Evolutionary conservation across 805 yeast species (phyloP), one percentile per base, ranked within the genome.

Genomic region (Schwanniomyces pseudopolymorphus): DNA sequence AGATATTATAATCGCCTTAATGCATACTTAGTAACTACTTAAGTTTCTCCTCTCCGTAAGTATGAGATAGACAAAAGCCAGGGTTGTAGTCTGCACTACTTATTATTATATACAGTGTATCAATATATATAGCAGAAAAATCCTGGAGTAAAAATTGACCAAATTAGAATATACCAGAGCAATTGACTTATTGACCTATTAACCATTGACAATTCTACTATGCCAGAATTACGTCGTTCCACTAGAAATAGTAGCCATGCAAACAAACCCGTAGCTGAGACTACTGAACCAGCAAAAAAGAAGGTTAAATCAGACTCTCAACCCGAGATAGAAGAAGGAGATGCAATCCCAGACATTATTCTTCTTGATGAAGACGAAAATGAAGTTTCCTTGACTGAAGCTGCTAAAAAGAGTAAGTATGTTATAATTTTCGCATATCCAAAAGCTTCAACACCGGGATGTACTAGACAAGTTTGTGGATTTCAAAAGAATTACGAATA

Each of bases 391-490:
- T 61, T 73, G 46, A 44, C 40, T 17, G 64, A 64, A 27, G 66
- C 56, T 25, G 69, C 72, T 40, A 52, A 54, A 25, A 55, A 60
- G 21, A 51, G 65, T 25, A 70, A 67, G 54, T 70, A 61, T 44
- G 44, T 72, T 49, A 71, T 73, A 21, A 67, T 73, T 35, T 73
- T 73, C 49, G 87, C 96, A 16, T 92, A 91, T 61, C 98, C 98
- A 44, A 85, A 78, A 60, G 98, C 98, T 0, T 82, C 86, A 21
- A 92, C 98, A 0, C 96, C 97, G 1, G 99, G 99, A 3, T 94
- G 99, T 67, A 92, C 99, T 1, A 80, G 89, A 56, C 99, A 92
- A 69, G 97, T 91, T 2, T 79, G 87, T 62, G 97, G 97, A 0
- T 94, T 86, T 63, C 83, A 94, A 56, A 84, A 80, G 53, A 80